Percentiles rank a stretch among this genome's conserved stretches.
Evolutionary conservation across 1,139 yeast genomes (phyloP).

Genomic region (Candida mesenterica): DNA sequence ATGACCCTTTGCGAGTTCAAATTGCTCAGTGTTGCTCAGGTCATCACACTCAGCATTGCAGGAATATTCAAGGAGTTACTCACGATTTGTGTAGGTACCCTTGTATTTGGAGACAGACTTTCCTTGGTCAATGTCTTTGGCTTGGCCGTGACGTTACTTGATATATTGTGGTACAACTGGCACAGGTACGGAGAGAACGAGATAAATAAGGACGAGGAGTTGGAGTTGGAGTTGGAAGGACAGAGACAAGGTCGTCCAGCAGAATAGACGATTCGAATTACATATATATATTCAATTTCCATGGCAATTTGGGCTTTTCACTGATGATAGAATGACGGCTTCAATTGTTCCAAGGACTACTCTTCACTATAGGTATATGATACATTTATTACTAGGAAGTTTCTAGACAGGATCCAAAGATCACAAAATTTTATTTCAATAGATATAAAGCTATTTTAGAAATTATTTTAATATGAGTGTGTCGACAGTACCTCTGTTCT

Average conservation of each 20-base stretch:
- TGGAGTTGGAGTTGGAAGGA: conserved; percentile 2
- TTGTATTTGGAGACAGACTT: conserved; percentile 73
- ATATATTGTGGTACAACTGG: conserved; percentile 79
- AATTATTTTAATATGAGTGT: too few relatives aligned
- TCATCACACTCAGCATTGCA: conserved; percentile 81
- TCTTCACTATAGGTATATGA: too few relatives aligned
- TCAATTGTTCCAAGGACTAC: too few relatives aligned
- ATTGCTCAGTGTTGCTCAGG: conserved; percentile 76
- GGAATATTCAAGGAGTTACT: conserved; percentile 91
- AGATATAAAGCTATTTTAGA: too few relatives aligned
- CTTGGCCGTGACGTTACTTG: conserved; percentile 66
- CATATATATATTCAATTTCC: too few relatives aligned
- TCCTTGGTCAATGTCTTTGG: conserved; percentile 73
- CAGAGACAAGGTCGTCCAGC: background rate
- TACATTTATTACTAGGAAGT: too few relatives aligned
- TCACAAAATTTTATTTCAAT: too few relatives aligned
- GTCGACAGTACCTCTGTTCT: too few relatives aligned
- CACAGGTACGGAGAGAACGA: conserved; percentile 44
- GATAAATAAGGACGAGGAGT: background rate
- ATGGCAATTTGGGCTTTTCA: too few relatives aligned
- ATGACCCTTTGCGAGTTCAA: conserved; percentile 91
- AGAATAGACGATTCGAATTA: too few relatives aligned
- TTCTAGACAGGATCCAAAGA: too few relatives aligned
- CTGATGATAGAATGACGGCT: too few relatives aligned
- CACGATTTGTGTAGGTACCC: conserved; percentile 69